A percentile compares a stretch with the other conserved stretches of the same genome.
phyloP scores from a whole-genome alignment of 441 rosid species.

The Mallotus repandus region DNA sequence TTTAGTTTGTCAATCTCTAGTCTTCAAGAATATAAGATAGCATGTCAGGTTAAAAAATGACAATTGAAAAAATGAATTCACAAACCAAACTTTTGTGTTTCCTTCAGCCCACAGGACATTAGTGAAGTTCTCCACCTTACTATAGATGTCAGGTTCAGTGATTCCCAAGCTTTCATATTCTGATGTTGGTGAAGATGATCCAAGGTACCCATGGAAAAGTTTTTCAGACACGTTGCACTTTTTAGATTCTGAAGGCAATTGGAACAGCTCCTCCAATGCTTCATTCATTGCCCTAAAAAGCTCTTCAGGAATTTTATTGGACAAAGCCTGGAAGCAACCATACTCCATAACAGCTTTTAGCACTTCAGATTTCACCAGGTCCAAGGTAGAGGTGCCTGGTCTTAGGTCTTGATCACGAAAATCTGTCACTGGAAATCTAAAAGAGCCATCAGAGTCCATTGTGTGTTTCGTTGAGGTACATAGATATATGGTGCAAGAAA shows the following conservation, averaged over 20 bases:
- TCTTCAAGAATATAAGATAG: no score
- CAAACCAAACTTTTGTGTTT: constrained; percentile 40
- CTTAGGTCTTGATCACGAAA: constrained; percentile 36
- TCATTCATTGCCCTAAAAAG: constrained; percentile 36
- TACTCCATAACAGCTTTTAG: constrained; percentile 49
- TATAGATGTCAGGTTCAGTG: constrained; percentile 36
- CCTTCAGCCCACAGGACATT: constrained; percentile 70
- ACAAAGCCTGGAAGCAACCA: constrained; percentile 51
- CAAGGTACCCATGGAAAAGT: constrained; percentile 58
- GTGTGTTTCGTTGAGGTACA: not conserved
- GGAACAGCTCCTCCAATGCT: constrained; percentile 45
- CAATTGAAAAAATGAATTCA: not conserved
- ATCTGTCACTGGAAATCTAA: constrained; percentile 45
- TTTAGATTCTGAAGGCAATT: constrained; percentile 59
- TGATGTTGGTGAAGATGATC: constrained; percentile 31
- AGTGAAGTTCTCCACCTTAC: constrained; percentile 43
- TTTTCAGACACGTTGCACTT: constrained; percentile 45
- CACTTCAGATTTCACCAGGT: constrained; percentile 32
- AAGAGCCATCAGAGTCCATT: not conserved
- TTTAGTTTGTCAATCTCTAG: no score
- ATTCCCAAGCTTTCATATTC: constrained; percentile 57
- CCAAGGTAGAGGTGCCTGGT: constrained; percentile 50
- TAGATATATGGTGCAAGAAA: no score
- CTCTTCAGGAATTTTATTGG: constrained; percentile 31
- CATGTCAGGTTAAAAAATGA: no score